Evolutionary conservation across 495 filamentous ascomycete genomes (phyloP).

Genomic region (Peziza echinospora): DNA sequence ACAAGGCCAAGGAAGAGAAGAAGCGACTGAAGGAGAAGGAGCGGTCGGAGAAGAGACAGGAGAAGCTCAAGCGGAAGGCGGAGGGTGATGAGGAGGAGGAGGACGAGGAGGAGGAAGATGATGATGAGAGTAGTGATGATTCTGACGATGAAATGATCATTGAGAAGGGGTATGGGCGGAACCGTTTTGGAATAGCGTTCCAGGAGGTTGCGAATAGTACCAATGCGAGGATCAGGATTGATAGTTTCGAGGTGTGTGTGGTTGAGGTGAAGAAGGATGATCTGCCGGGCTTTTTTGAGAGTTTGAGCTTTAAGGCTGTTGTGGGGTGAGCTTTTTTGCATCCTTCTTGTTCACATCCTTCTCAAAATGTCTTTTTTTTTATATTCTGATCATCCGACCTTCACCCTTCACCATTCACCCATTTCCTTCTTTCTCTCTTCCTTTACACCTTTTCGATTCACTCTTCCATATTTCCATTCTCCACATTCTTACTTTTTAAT

Average conservation of each 20-base stretch:
- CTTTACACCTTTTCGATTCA: no score
- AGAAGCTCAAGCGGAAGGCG: constrained; percentile 38
- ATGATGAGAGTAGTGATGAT: constrained; percentile 33
- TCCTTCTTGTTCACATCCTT: background rate
- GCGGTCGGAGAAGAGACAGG: constrained; percentile 36
- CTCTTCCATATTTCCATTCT: no score
- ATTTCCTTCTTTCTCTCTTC: no score
- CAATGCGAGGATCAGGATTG: constrained; percentile 69
- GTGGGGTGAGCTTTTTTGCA: constrained; percentile 37
- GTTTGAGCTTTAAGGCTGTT: constrained; percentile 75
- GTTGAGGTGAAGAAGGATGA: constrained; percentile 95
- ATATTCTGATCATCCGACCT: background rate
- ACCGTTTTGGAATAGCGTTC: constrained; percentile 85
- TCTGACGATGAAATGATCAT: constrained; percentile 35
- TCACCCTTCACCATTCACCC: no score
- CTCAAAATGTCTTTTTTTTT: background rate
- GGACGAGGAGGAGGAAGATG: constrained; percentile 38
- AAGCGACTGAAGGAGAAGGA: constrained; percentile 32
- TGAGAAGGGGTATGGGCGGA: constrained; percentile 46
- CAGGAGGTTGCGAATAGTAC: constrained; percentile 89
- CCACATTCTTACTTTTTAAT: no score
- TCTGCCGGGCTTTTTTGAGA: constrained; percentile 73
- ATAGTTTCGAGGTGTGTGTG: constrained; percentile 92
- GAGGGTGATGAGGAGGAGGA: constrained; percentile 37
- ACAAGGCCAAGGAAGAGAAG: constrained; percentile 37